These are phyloP conservation scores for Phragmites australis DNA, from an alignment of 176 grass and related monocot genomes.

Conservation along the genomic window DNA sequence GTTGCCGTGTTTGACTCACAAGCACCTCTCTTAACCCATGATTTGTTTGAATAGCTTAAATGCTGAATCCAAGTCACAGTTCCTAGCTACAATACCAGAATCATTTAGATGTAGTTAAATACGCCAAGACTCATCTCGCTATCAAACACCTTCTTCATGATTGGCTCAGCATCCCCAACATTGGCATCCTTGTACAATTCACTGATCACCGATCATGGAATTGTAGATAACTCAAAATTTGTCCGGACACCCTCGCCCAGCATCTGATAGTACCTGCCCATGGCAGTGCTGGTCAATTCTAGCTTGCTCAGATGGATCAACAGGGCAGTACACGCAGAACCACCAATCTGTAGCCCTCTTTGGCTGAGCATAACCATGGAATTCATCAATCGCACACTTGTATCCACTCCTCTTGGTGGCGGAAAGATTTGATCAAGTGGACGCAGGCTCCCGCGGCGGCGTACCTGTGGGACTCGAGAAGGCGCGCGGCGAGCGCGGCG, in stretches of 20 bases:
- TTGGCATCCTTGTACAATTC: constrained; percentile 47
- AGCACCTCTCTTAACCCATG: constrained; percentile 34
- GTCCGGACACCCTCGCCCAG: constrained; percentile 3
- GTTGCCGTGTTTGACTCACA: constrained; percentile 49
- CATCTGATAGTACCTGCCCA: constrained; percentile 32
- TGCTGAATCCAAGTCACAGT: constrained; percentile 50
- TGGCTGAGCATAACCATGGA: background rate
- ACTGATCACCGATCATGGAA: constrained; percentile 31
- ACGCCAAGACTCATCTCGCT: constrained; percentile 39
- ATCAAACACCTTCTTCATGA: constrained; percentile 51
- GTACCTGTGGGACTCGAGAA: background rate
- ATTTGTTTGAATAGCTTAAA: constrained; percentile 47
- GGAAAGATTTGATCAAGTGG: background rate
- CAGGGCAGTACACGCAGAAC: background rate
- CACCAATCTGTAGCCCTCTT: constrained; percentile 7
- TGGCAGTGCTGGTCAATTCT: background rate
- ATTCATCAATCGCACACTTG: background rate
- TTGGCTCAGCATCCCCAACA: constrained; percentile 37
- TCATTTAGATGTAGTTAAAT: constrained; percentile 58
- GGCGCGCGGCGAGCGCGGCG: background rate
- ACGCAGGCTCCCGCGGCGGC: constrained; percentile 6
- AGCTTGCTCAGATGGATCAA: constrained; percentile 22
- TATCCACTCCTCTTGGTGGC: background rate
- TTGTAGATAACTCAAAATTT: constrained; percentile 37
- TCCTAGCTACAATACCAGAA: constrained; percentile 54